A percentile compares a stretch with the other conserved stretches of the same genome.
These are phyloP conservation scores for Claviceps fusiformis DNA, from an alignment of 2,329 filamentous ascomycete species.

Conservation along the genomic window DNA sequence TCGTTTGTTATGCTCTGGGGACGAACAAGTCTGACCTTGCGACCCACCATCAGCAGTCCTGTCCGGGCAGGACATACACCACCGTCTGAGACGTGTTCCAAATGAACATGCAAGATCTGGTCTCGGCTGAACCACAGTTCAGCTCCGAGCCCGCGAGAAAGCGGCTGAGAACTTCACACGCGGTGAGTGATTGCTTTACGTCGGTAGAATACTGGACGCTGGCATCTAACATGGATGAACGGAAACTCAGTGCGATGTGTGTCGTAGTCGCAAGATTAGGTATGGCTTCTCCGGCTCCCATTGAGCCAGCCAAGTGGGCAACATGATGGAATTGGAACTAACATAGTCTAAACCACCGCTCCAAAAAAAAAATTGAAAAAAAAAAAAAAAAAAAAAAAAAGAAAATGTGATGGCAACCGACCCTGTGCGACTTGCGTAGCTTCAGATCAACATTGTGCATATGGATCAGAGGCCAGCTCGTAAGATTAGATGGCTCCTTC, in stretches of 20 bases:
- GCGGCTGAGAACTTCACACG: slow-evolving; percentile 28
- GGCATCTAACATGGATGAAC: background rate
- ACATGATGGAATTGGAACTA: background rate
- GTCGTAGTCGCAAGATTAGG: slow-evolving; percentile 34
- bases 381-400: slow-evolving; percentile 14
- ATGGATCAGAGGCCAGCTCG: slow-evolving; percentile 30
- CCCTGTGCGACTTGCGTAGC: slow-evolving; percentile 28
- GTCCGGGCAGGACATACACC: background rate
- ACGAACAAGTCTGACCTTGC: background rate
- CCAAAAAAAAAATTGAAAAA: background rate
- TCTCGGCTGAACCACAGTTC: slow-evolving; percentile 14
- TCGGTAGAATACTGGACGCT: too few species aligned
- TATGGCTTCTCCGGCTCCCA: slow-evolving; percentile 7
- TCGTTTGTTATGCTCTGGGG: slow-evolving; percentile 19
- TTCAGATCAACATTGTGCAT: slow-evolving; percentile 25
- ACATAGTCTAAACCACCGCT: background rate
- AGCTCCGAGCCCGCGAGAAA: slow-evolving; percentile 22
- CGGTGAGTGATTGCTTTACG: slow-evolving; percentile 16
- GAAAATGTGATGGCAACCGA: slow-evolving; percentile 32
- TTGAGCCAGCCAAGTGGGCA: background rate
- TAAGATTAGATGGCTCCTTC: slow-evolving; percentile 13
- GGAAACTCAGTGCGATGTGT: slow-evolving; percentile 29
- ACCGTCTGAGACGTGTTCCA: background rate
- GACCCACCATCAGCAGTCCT: background rate
- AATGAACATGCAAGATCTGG: slow-evolving; percentile 7